Conservation (phyloP, 2,329 filamentous ascomycete genomes). For the Microthyrium microscopicum region DNA sequence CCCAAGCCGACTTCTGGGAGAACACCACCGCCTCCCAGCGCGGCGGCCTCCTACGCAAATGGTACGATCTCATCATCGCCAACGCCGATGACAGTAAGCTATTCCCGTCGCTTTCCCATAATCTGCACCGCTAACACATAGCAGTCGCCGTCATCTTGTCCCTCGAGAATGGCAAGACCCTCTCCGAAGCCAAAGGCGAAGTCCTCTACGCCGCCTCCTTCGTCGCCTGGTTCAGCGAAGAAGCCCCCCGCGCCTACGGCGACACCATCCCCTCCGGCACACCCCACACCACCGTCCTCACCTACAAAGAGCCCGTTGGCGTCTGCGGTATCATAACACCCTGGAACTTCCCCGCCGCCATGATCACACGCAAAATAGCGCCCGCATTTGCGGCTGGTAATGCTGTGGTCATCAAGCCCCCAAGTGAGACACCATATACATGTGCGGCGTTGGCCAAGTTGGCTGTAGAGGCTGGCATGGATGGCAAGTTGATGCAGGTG, state of each 20-base stretch:
- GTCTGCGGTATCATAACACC: slow-evolving; percentile 17
- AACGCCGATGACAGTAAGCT: slow-evolving; percentile 14
- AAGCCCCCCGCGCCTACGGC: slow-evolving; percentile 11
- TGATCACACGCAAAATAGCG: slow-evolving; percentile 19
- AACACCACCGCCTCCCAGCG: slow-evolving; percentile 11
- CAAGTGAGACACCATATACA: slow-evolving; percentile 5
- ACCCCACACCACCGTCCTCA: slow-evolving; percentile 8
- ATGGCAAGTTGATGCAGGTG: slow-evolving; percentile 7
- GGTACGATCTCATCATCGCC: slow-evolving; percentile 14
- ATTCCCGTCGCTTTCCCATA: background rate
- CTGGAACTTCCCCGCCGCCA: slow-evolving; percentile 11
- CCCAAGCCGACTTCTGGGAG: slow-evolving; percentile 9
- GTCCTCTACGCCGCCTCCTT: slow-evolving; percentile 16
- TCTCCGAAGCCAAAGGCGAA: slow-evolving; percentile 16
- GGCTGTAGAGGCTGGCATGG: slow-evolving; percentile 7
- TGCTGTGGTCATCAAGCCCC: slow-evolving; percentile 8
- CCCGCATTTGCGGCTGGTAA: slow-evolving; percentile 9
- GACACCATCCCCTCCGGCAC: slow-evolving; percentile 8
- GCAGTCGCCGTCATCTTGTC: slow-evolving; percentile 15
- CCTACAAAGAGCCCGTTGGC: slow-evolving; percentile 17
- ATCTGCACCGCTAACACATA: background rate
- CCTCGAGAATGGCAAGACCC: slow-evolving; percentile 19
- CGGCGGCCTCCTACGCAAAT: slow-evolving; percentile 14
- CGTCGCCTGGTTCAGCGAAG: slow-evolving; percentile 17
- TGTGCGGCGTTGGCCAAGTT: slow-evolving; percentile 7